Percentiles rank a stretch among this genome's conserved stretches.
Evolutionary conservation across 352 stramenopile genomes (phyloP).

Genomic region (Pythium periplocum): DNA sequence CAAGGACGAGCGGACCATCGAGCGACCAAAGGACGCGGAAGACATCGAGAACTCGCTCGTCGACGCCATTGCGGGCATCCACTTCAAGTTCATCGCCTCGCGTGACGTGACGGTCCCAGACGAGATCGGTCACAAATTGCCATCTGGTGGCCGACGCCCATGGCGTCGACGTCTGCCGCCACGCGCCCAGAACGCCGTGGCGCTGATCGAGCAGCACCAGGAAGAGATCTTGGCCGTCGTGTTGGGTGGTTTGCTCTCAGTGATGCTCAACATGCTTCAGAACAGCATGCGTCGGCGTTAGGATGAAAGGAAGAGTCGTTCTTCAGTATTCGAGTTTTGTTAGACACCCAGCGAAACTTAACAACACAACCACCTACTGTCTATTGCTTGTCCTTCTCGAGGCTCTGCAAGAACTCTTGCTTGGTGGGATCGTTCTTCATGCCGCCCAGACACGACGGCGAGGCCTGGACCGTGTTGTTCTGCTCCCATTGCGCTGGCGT

Average conservation of each 20-base stretch:
- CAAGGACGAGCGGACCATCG: slow-evolving; percentile 44
- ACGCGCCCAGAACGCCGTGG: slow-evolving; percentile 33
- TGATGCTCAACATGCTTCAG: slow-evolving; percentile 71
- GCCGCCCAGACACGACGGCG: slow-evolving; percentile 65
- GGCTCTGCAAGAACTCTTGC: slow-evolving; percentile 44
- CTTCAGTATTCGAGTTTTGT: too few species aligned
- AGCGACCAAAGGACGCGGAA: slow-evolving; percentile 45
- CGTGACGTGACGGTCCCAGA: slow-evolving; percentile 52
- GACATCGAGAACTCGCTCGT: slow-evolving; percentile 66
- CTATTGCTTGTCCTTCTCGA: slow-evolving; percentile 8
- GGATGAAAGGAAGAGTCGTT: too few species aligned
- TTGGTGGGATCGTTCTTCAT: slow-evolving; percentile 70
- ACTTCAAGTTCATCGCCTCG: slow-evolving; percentile 70
- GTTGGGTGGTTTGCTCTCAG: slow-evolving; percentile 61
- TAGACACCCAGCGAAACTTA: too few species aligned
- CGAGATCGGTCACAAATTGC: slow-evolving; percentile 35
- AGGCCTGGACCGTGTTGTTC: slow-evolving; percentile 45
- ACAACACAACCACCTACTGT: too few species aligned
- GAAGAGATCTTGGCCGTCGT: slow-evolving; percentile 71
- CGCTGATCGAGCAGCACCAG: slow-evolving; percentile 53
- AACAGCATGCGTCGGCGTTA: slow-evolving; percentile 41
- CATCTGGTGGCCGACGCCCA: slow-evolving; percentile 18
- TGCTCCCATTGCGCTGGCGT: slow-evolving; percentile 88
- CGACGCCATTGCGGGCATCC: slow-evolving; percentile 53
- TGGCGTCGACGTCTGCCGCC: slow-evolving; percentile 41